Conservation (phyloP, 169 alveolate species). For the Cryptosporidium bovis region DNA sequence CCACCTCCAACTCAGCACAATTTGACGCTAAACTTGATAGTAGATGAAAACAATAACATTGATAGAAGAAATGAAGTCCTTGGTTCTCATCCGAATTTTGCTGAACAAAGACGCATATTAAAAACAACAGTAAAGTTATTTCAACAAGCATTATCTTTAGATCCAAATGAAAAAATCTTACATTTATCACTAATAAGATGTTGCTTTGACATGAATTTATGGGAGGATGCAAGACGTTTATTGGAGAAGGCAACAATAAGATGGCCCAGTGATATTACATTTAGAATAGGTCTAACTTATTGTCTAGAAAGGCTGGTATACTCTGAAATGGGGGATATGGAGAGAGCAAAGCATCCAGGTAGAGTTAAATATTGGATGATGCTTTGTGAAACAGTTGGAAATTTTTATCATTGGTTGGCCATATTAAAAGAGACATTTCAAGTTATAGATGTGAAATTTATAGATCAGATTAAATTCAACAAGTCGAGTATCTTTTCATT, state of each 20-base stretch:
- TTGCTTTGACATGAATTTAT: constrained; percentile 71
- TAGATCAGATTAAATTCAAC: constrained; percentile 36
- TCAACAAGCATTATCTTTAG: constrained; percentile 58
- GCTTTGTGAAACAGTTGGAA: constrained; percentile 63
- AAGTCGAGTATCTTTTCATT: constrained; percentile 16
- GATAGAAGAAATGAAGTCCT: constrained; percentile 28
- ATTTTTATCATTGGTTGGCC: constrained; percentile 61
- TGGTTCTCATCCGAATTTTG: constrained; percentile 71
- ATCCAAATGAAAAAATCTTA: constrained; percentile 50
- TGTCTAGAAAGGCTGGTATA: constrained; percentile 59
- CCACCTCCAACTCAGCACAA: constrained; percentile 70
- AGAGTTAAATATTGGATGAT: constrained; percentile 74
- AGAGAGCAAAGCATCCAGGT: constrained; percentile 72
- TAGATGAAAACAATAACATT: constrained; percentile 23
- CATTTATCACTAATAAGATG: constrained; percentile 54
- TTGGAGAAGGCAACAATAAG: constrained; percentile 52
- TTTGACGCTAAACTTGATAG: constrained; percentile 50
- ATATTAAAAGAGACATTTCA: constrained; percentile 61
- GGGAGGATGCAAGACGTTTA: constrained; percentile 70
- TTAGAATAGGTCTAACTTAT: constrained; percentile 55
- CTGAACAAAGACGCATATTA: constrained; percentile 37
- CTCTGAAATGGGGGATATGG: constrained; percentile 74
- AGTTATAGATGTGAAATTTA: constrained; percentile 42
- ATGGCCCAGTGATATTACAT: constrained; percentile 66
- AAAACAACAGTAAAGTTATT: constrained; percentile 38